Base-by-base conservation (phyloP, 2,329 filamentous ascomycete genomes). In the Aspergillus eucalypticola region DNA sequence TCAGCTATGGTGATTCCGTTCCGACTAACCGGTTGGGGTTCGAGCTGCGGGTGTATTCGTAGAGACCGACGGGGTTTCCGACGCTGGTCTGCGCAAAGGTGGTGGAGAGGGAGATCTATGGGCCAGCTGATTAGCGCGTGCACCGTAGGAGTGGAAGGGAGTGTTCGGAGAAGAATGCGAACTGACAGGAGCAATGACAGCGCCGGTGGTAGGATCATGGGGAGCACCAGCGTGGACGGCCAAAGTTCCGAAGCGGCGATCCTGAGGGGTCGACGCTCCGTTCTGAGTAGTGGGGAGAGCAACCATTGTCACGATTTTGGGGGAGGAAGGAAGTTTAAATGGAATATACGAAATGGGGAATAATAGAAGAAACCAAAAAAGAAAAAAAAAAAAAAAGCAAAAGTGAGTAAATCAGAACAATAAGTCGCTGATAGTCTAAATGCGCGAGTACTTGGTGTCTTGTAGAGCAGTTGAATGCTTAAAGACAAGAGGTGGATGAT, bases 181-280 rank as follows among this genome's bases (percentile, higher is more conserved):
- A 71, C 82, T 65, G 73, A 87, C 85, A 69, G 95, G 81, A 79
- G 95, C 92, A 75, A 99, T 99, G 70, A 99, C 95, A 67, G 95
- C 95, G 65, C 95, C 95, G 23, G 94, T 99, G 42, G 86, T 82
- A 51, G 94, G 90, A 79, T 99, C 95, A 76, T 96, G 91, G 70
- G 91, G 91, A 46, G 92, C 86, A 63, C 95, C 95, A 64, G 94
- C 93, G 79, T 99, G 95, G 19, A 99, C 95, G 59, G 95, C 95
- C 63, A 96, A 86, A 51, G 95, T 99, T 63, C 92, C 95, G 79
- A 99, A 98, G 64, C 86, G 83, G 76, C 92, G 88, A 60, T 88
- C 83, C 65, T 91, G 90, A 48, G 90, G 89, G 25, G 29, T 51
- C 39, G 88, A 86, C 51, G 84, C 82, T 64, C 70, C 73, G 63